These are phyloP conservation scores for Debaryomyces robertsiae DNA, from an alignment of 1,139 yeast species.

Conservation along the genomic window DNA sequence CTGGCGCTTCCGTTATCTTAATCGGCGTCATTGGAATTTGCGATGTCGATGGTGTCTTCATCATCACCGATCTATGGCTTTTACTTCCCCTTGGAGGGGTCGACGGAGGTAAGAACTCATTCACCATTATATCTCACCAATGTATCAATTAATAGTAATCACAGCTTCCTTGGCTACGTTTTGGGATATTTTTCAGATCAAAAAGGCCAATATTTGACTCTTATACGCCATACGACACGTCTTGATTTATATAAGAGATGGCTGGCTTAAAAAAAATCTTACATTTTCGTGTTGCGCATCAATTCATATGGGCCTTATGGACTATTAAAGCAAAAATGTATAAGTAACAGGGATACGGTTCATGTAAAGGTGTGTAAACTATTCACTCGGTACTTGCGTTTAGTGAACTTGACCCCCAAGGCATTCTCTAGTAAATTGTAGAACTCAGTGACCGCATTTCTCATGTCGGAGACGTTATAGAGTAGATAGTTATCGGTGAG, in stretches of 20 bases:
- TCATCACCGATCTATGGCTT: slow-evolving; percentile 2
- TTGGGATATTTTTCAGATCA: background rate
- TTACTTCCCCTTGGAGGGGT: slow-evolving; percentile 15
- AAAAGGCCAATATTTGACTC: too few relatives aligned
- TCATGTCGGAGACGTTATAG: slow-evolving; percentile 15
- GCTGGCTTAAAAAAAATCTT: slow-evolving; percentile 7
- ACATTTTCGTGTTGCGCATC: slow-evolving; percentile 3
- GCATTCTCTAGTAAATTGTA: slow-evolving; percentile 28
- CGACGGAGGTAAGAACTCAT: slow-evolving; percentile 14
- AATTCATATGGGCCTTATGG: background rate
- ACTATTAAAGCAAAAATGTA: background rate
- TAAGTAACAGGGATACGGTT: background rate
- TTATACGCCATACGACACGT: slow-evolving; percentile 3
- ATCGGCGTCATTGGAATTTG: slow-evolving; percentile 13
- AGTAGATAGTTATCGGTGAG: slow-evolving; percentile 24
- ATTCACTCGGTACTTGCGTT: slow-evolving; percentile 30
- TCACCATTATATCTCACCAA: slow-evolving; percentile 7
- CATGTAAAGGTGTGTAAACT: slow-evolving; percentile 25
- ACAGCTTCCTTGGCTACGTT: background rate
- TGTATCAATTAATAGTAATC: background rate
- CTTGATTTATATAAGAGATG: slow-evolving; percentile 3
- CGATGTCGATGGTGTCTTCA: slow-evolving; percentile 8
- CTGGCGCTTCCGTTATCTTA: slow-evolving; percentile 1
- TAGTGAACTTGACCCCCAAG: slow-evolving; percentile 23
- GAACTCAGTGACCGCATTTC: slow-evolving; percentile 20